Evolutionary conservation across 2,329 filamentous ascomycete genomes (phyloP).

Genomic region (Fusarium praegraminearum): DNA sequence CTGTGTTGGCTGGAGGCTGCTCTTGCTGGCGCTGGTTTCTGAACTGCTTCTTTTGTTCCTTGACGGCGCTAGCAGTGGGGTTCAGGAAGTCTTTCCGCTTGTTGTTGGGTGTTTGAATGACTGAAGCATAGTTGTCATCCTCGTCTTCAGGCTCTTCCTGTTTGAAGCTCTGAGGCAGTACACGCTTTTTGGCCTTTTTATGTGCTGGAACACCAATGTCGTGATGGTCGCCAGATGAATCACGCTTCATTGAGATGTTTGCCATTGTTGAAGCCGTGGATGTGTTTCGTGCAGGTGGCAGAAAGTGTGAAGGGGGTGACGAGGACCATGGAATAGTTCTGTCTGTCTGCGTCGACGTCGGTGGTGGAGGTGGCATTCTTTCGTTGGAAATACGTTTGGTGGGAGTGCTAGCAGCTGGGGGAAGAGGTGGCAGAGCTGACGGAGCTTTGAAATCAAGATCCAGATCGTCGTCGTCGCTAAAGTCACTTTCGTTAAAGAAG

Average conservation of each 20-base stretch:
- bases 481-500: constrained; percentile 83
- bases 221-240: constrained; percentile 52
- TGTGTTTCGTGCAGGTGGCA: constrained; percentile 50
- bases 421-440: constrained; percentile 59
- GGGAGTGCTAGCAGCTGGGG: constrained; percentile 28
- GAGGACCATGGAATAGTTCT: constrained; percentile 77
- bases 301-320: constrained; percentile 66
- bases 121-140: constrained; percentile 41
- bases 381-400: constrained; percentile 43
- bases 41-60: constrained; percentile 81
- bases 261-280: constrained; percentile 36
- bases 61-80: constrained; percentile 44
- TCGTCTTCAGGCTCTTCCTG: constrained; percentile 52
- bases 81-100: constrained; percentile 47
- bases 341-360: constrained; percentile 47
- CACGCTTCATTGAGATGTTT: constrained; percentile 56
- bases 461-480: constrained; percentile 84
- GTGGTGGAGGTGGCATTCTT: constrained; percentile 47
- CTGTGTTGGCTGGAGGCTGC: constrained; percentile 56
- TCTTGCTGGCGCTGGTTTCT: constrained; percentile 65
- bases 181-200: constrained; percentile 69
- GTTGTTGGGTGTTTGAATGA: constrained; percentile 44
- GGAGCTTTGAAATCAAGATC: constrained; percentile 76
- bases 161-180: constrained; percentile 66
- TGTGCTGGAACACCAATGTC: constrained; percentile 39